phyloP scores from a whole-genome alignment of 2,329 filamentous ascomycete species.

The Pseudogymnoascus sp. region DNA sequence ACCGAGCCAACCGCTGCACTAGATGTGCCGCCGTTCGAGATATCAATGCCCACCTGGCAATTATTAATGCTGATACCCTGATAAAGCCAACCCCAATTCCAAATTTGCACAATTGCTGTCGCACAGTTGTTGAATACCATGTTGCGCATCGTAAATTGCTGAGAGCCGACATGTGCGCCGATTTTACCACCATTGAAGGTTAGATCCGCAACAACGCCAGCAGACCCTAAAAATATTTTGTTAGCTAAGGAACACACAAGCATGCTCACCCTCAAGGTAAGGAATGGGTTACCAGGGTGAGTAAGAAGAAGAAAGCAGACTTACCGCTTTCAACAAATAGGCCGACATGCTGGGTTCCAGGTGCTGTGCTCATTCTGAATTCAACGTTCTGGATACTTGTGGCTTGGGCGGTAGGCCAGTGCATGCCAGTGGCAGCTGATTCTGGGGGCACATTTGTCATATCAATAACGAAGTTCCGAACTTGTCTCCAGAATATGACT shows the following conservation, averaged over 20 bases:
- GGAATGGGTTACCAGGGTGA: conserved; percentile 40
- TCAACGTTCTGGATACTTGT: conserved; percentile 53
- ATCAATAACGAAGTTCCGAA: conserved; percentile 57
- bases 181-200: conserved; percentile 52
- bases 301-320: conserved; percentile 36
- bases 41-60: conserved; percentile 44
- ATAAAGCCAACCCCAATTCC: conserved; percentile 54
- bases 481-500: conserved; percentile 53
- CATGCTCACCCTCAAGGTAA: conserved; percentile 14
- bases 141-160: conserved; percentile 56
- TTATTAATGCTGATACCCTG: conserved; percentile 43
- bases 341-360: conserved; percentile 34
- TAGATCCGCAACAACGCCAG: conserved; percentile 51
- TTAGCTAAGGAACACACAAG: not conserved
- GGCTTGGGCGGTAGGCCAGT: conserved; percentile 46
- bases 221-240: conserved; percentile 32
- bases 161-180: conserved; percentile 52
- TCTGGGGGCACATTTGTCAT: conserved; percentile 25
- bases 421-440: conserved; percentile 34
- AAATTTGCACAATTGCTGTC: conserved; percentile 49
- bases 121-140: conserved; percentile 37
- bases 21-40: conserved; percentile 36
- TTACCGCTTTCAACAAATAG: conserved; percentile 45
- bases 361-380: conserved; percentile 44
- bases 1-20: conserved; percentile 46